Base-by-base conservation (phyloP, 1,139 yeast species). In the Sugiyamaella xylanicola region DNA sequence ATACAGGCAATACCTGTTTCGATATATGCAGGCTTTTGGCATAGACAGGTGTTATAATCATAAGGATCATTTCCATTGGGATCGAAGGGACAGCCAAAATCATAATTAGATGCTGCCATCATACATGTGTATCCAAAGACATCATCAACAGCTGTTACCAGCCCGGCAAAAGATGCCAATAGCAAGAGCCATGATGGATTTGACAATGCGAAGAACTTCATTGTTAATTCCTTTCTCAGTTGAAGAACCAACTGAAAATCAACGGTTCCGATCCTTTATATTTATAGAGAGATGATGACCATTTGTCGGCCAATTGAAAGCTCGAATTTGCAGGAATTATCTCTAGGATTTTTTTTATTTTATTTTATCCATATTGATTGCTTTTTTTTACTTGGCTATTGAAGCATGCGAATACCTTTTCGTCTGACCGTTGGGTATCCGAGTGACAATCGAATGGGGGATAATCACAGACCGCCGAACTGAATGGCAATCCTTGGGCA, bases 1-100 rank as follows among this genome's bases (percentile, higher is more conserved):
- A 60, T 49, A 48, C 63, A 60, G 37, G 41, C 48, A 3, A 55
- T 55, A 11, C 48, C 58, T 3, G 60, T 57, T 36, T 56, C 51
- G 16, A 58, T 42, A 47, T 46, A 58, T 4, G 56, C 51, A 7
- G 47, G 32, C 3, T 32, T 44, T 5, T 32, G 25, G 25, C 62
- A 59, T 16, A 59, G 44, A 37, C 61, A 59, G 16, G 50, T 22
- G 7, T 53, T 59, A 29, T 17, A 20, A 19, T 32, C 29, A 29
- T 49, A 49, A 15, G 42, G 42, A 17, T 35, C 36, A 19, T 32
- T 11, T 13, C 15, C 21, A 25, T 25, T 25, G 5, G 29, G 29
- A 25, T 25, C 29, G 9, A 17, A 3, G n/a, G 48, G 36, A 36
- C 56, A 53, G 7, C 56, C 53, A 27, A 42, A 53, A 37, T 49